Evolutionary conservation across 352 stramenopile genomes (phyloP).

Genomic region (Stephanocyclus meneghinianus): DNA sequence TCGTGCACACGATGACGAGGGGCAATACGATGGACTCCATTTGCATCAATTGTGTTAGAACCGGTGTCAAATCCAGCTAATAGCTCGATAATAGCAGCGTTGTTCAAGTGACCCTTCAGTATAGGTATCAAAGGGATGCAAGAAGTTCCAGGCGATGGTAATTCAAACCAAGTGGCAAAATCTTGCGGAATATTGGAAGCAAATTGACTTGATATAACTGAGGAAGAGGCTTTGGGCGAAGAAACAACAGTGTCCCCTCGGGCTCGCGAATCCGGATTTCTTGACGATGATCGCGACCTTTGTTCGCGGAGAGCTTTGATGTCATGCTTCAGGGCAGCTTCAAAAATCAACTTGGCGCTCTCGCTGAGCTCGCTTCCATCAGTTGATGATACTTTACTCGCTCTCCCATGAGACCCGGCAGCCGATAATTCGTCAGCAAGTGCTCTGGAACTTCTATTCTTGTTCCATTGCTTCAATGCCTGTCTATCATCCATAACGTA

Average conservation of each 20-base stretch:
- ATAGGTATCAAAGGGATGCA: constrained; percentile 37
- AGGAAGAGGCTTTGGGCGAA: not conserved
- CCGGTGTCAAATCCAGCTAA: not conserved
- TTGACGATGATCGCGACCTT: not conserved
- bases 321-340: constrained; percentile 30
- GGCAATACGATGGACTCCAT: constrained; percentile 15
- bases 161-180: constrained; percentile 35
- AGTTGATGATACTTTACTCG: constrained; percentile 11
- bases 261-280: not conserved
- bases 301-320: constrained; percentile 3
- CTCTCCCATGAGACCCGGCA: constrained; percentile 5
- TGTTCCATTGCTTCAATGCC: constrained; percentile 34
- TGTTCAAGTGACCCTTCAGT: constrained; percentile 16
- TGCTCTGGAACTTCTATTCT: constrained; percentile 26
- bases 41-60: constrained; percentile 17
- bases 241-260: not conserved
- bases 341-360: constrained; percentile 37
- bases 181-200: constrained; percentile 30
- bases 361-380: constrained; percentile 40
- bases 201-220: constrained; percentile 13
- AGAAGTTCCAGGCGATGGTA: constrained; percentile 30
- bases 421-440: constrained; percentile 49
- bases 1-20: constrained; percentile 24
- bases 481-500: constrained; percentile 13
- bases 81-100: constrained; percentile 18